phyloP scores from a whole-genome alignment of 2,329 filamentous ascomycete genomes.

The Colletotrichum spinosum region DNA sequence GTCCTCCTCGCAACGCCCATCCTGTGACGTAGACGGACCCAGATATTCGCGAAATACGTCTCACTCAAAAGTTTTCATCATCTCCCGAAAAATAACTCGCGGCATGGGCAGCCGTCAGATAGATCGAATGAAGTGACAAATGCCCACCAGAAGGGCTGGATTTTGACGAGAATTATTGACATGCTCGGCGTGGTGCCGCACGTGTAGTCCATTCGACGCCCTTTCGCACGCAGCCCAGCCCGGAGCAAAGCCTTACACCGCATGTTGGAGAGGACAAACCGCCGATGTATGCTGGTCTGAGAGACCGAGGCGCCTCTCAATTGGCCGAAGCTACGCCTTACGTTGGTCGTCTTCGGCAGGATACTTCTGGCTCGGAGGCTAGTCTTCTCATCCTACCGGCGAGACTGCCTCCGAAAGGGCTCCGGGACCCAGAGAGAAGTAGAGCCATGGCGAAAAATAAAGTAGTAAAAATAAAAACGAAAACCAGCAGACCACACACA shows the following conservation, averaged over 20 bases:
- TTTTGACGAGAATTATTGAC: neutral
- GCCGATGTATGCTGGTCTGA: neutral
- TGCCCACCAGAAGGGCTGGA: neutral
- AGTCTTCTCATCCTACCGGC: constrained; percentile 3
- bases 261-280: constrained; percentile 4
- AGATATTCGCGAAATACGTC: neutral
- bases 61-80: neutral
- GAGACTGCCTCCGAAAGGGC: constrained; percentile 27
- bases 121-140: neutral
- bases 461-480: neutral
- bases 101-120: no score
- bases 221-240: constrained; percentile 3
- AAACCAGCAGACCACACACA: neutral
- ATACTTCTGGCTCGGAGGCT: neutral
- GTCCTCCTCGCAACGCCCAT: neutral
- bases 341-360: neutral
- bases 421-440: neutral
- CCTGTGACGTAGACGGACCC: constrained; percentile 14
- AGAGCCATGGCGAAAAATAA: neutral
- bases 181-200: neutral
- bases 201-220: constrained; percentile 11
- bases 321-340: no score
- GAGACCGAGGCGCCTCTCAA: neutral
- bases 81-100: no score
- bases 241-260: constrained; percentile 7